Evolutionary conservation across 768 basidiomycete species (phyloP).

Genomic region (Termitomyces sp.): DNA sequence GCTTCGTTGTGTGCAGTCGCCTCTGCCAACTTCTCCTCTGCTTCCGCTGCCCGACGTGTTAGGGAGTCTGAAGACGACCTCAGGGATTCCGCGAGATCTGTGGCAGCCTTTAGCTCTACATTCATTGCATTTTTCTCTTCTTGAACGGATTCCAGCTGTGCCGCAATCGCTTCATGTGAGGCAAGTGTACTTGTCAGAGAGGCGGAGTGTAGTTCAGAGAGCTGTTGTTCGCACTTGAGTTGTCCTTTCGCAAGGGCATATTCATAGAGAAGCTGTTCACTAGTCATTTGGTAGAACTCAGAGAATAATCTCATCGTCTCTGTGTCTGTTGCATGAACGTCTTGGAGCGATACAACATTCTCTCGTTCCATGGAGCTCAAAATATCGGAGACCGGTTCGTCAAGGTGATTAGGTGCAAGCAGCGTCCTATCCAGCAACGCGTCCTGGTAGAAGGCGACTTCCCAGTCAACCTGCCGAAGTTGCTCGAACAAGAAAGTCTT

Average conservation of each 20-base stretch:
- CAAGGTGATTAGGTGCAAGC: not conserved
- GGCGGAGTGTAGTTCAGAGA: constrained; percentile 26
- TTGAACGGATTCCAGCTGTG: constrained; percentile 37
- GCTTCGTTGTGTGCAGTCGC: constrained; percentile 26
- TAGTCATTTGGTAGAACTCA: constrained; percentile 34
- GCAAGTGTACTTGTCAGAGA: constrained; percentile 39
- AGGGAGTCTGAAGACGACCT: constrained; percentile 18
- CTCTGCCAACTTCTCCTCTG: constrained; percentile 25
- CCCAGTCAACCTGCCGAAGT: constrained; percentile 29
- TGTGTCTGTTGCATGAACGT: constrained; percentile 6
- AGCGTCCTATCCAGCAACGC: not conserved
- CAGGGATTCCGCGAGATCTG: constrained; percentile 16
- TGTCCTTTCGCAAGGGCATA: constrained; percentile 26
- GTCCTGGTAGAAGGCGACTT: constrained; percentile 25
- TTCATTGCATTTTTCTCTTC: constrained; percentile 26
- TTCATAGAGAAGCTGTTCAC: constrained; percentile 30
- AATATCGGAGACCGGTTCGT: not conserved
- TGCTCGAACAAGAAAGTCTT: constrained; percentile 39
- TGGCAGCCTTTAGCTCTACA: constrained; percentile 20
- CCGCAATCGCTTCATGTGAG: constrained; percentile 38
- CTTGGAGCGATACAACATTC: not conserved
- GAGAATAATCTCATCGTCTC: constrained; percentile 19
- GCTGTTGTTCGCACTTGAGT: constrained; percentile 21
- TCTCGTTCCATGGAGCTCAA: constrained; percentile 7
- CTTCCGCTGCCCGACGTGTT: constrained; percentile 16